Conservation (phyloP, 2,329 filamentous ascomycete species). For the Colletotrichum tabaci region DNA sequence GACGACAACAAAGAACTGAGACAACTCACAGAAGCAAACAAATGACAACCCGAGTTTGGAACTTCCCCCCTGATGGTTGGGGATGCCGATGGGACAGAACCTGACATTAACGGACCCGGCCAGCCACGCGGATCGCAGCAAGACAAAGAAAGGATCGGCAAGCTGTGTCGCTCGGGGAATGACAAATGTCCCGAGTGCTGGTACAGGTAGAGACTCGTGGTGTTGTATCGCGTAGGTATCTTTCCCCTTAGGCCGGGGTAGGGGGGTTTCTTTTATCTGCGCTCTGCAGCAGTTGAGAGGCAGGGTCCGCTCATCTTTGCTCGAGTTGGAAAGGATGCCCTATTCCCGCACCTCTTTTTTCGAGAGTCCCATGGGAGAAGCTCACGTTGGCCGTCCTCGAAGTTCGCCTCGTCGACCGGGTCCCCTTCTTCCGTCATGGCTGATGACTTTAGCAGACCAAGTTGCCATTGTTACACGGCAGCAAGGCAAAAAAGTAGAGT, state of each 20-base stretch:
- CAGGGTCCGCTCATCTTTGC: conserved; percentile 18
- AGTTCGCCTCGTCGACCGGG: conserved; percentile 17
- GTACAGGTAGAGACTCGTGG: not conserved
- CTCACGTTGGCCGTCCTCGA: conserved; percentile 3
- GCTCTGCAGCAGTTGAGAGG: conserved; percentile 12
- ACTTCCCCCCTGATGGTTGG: conserved; percentile 3
- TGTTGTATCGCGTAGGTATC: conserved; percentile 1
- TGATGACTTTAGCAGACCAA: conserved; percentile 8
- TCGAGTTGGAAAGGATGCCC: conserved; percentile 4
- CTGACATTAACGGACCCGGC: not conserved
- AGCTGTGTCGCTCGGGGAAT: not conserved
- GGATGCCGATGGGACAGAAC: conserved; percentile 20
- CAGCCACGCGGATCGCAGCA: conserved; percentile 25
- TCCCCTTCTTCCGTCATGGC: conserved; percentile 30
- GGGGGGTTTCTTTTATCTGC: not conserved
- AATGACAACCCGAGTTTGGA: not conserved
- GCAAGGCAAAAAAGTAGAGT: not conserved
- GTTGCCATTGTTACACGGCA: not conserved
- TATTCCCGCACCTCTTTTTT: conserved; percentile 5
- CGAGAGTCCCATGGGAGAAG: conserved; percentile 9
- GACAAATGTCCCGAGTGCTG: conserved; percentile 26
- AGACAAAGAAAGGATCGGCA: conserved; percentile 38
- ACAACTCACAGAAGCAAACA: conserved; percentile 1
- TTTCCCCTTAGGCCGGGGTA: conserved; percentile 2
- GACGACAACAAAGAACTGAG: not conserved